Percentiles rank a stretch among this genome's conserved stretches.
Evolutionary conservation across 352 stramenopile species (phyloP).

Genomic region (Pythium aristosporum): DNA sequence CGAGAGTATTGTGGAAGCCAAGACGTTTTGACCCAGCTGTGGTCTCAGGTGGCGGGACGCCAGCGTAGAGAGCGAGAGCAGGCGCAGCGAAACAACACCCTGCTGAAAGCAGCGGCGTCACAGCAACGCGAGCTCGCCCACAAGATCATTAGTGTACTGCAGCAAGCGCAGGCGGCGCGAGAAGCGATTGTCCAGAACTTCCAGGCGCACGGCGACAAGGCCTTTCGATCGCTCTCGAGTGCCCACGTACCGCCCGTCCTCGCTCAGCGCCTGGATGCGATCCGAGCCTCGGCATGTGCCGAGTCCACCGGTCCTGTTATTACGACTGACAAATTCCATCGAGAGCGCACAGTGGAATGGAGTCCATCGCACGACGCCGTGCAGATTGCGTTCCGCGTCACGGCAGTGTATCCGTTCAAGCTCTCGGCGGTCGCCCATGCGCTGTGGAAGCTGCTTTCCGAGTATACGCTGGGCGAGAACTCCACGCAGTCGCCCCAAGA

Average conservation of each 20-base stretch:
- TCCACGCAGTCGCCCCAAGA: neutral
- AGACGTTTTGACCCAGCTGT: neutral
- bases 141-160: neutral
- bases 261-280: neutral
- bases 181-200: neutral
- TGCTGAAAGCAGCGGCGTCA: neutral
- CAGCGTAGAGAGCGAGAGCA: neutral
- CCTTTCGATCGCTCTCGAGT: neutral
- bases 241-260: neutral
- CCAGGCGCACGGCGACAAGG: neutral
- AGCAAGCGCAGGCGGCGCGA: neutral
- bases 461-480: neutral
- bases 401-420: neutral
- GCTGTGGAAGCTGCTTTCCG: neutral
- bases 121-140: neutral
- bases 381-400: neutral
- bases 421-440: conserved; percentile 1
- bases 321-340: neutral
- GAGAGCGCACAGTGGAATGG: neutral
- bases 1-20: no score
- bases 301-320: neutral
- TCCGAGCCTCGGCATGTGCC: neutral
- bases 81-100: neutral
- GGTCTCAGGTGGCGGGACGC: neutral
- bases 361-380: neutral